Evolutionary conservation across 2,329 filamentous ascomycete species (phyloP), one percentile per base, ranked within the genome.

Genomic region (Hypoxylon sp.): DNA sequence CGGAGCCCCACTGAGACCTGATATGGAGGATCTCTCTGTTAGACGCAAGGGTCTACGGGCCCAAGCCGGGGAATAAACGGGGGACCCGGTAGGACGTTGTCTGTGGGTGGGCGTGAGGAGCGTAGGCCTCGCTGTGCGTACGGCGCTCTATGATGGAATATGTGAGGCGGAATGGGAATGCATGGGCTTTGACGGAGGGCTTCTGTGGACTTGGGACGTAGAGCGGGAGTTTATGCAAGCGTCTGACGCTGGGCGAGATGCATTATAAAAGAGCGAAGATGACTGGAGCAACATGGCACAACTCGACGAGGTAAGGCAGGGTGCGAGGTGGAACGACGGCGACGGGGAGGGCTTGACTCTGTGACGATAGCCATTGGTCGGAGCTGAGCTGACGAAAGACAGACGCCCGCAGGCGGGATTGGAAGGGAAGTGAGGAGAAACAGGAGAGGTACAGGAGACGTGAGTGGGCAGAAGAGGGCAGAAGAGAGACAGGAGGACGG

Each of bases 251-350:
- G 62, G 66, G 67, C 27, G 56, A 63, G 54, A 62, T 63, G 60
- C 55, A 56, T 66, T 70, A 67, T 70, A 67, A 69, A 67, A 58
- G 60, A 67, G 53, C 47, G 26, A 43, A 55, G 53, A 52, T 45
- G 51, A 70, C 60, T 69, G 67, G 67, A 69, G 58, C 67, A 67
- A 71, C 69, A 70, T 70, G 68, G 69, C 69, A 67, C 60, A 58
- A 69, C 62, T 53, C 65, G 58, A 65, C 60, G 60, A 61, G 41
- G 55, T 60, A 63, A 45, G 55, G 35, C 48, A 58, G 46, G 47
- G 57, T 62, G 59, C 57, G 52, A 63, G 47, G 59, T 64, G 62
- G 62, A 54, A 63, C 58, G 55, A 63, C 60, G 54, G 50, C 58
- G 55, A 63, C 60, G 54, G 48, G 45, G 62, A 58, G 55, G n/a